phyloP scores from a whole-genome alignment of 2,329 filamentous ascomycete species.

The Diplodia sapinea region DNA sequence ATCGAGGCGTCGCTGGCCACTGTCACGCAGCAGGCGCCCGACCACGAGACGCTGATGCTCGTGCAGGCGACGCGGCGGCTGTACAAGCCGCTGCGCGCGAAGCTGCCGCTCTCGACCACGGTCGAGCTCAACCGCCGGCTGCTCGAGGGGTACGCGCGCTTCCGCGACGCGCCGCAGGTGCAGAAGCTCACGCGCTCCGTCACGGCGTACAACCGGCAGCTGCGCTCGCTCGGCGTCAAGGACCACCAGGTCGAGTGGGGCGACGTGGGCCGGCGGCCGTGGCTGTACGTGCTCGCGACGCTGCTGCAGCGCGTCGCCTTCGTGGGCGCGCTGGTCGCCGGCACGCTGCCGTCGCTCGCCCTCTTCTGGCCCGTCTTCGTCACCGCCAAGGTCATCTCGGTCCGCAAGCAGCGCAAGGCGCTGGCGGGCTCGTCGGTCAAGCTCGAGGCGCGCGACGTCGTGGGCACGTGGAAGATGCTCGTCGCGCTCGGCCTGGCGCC shows the following conservation, averaged over 20 bases:
- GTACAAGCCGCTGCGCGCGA: constrained; percentile 30
- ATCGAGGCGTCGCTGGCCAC: constrained; percentile 24
- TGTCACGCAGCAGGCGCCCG: constrained; percentile 25
- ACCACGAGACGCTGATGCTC: constrained; percentile 32
- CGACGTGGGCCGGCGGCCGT: constrained; percentile 13
- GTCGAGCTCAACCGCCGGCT: constrained; percentile 32
- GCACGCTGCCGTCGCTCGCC: constrained; percentile 19
- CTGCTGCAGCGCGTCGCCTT: constrained; percentile 30
- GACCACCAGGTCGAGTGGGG: constrained; percentile 33
- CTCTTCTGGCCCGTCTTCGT: constrained; percentile 27
- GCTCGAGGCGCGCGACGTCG: constrained; percentile 32
- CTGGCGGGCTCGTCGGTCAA: constrained; percentile 33
- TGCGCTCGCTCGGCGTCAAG: constrained; percentile 27
- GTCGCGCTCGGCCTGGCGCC: constrained; percentile 33
- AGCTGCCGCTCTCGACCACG: constrained; percentile 28
- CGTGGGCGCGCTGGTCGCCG: constrained; percentile 14
- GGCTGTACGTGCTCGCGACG: constrained; percentile 24
- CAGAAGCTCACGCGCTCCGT: constrained; percentile 26
- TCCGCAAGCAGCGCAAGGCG: constrained; percentile 32
- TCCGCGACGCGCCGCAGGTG: constrained; percentile 30
- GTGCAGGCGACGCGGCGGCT: constrained; percentile 31
- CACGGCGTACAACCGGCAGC: constrained; percentile 30
- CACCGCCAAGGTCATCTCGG: constrained; percentile 32
- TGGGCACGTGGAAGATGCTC: constrained; percentile 34
- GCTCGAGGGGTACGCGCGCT: constrained; percentile 32